Percentiles rank a stretch among this genome's conserved stretches.
Conservation (phyloP, 257 asterid species). For the Solanum neorickii region DNA sequence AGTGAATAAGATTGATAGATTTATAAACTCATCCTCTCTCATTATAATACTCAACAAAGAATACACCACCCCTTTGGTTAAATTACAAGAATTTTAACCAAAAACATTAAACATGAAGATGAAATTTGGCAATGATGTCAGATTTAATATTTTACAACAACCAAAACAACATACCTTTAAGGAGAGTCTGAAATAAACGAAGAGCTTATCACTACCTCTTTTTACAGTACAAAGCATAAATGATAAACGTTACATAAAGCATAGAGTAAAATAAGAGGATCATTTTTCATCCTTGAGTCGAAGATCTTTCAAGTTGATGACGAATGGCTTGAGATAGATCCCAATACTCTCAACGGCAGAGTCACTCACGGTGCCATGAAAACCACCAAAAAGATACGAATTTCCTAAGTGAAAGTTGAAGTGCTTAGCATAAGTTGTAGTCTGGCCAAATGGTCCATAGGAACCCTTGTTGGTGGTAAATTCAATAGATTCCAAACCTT, state of each 20-base stretch:
- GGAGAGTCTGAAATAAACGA: too few relatives aligned
- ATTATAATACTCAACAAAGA: neutral
- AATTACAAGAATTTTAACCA: neutral
- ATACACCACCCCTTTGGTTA: neutral
- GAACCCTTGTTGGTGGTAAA: slow-evolving; percentile 1
- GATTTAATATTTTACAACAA: neutral
- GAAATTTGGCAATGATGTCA: neutral
- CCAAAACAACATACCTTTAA: too few relatives aligned
- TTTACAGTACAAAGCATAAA: neutral
- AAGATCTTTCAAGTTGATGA: neutral
- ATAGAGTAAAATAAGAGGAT: neutral
- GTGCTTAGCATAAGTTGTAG: neutral
- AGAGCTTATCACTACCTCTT: neutral
- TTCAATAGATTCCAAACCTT: neutral
- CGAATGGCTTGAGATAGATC: slow-evolving; percentile 19
- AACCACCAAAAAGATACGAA: slow-evolving; percentile 23
- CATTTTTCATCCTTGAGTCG: neutral
- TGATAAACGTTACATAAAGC: neutral
- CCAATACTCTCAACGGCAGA: slow-evolving; percentile 16
- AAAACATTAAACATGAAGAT: neutral
- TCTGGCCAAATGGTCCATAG: neutral
- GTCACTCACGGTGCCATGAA: slow-evolving; percentile 13
- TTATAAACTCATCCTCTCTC: neutral
- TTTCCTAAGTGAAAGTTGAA: slow-evolving; percentile 20
- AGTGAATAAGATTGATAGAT: neutral